Evolutionary conservation across 176 grass and related monocot genomes (phyloP).

Genomic region (Musa itinerans): DNA sequence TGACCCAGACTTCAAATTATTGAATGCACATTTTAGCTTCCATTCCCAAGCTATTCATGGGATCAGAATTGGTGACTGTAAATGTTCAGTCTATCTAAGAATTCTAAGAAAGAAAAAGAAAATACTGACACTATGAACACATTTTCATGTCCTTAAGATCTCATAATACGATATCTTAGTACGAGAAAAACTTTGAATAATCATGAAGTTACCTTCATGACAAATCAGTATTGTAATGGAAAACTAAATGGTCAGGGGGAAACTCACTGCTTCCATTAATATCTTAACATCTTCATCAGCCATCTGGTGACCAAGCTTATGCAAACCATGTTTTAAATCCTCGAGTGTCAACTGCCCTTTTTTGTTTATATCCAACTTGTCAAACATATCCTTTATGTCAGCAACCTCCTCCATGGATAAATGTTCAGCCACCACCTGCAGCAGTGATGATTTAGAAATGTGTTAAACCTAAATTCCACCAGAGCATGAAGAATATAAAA

Average conservation of each 20-base stretch:
- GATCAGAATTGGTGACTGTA: not conserved
- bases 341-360: constrained; percentile 5
- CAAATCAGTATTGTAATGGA: not conserved
- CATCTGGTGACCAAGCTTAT: constrained; percentile 13
- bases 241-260: not conserved
- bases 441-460: not conserved
- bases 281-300: constrained; percentile 15
- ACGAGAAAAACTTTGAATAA: not conserved
- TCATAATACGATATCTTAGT: not conserved
- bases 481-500: not conserved
- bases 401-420: constrained; percentile 14
- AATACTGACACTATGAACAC: not conserved
- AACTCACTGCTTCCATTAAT: constrained; percentile 20
- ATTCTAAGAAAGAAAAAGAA: not conserved
- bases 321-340: constrained; percentile 14
- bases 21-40: not conserved
- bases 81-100: not conserved
- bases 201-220: not conserved
- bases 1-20: not conserved
- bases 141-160: not conserved
- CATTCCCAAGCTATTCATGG: not conserved
- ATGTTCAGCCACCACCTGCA: constrained; percentile 21
- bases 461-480: not conserved
- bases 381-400: constrained; percentile 17
- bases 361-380: constrained; percentile 15